Conservation (phyloP, 768 basidiomycete species). For the Amanita jacksonii region DNA sequence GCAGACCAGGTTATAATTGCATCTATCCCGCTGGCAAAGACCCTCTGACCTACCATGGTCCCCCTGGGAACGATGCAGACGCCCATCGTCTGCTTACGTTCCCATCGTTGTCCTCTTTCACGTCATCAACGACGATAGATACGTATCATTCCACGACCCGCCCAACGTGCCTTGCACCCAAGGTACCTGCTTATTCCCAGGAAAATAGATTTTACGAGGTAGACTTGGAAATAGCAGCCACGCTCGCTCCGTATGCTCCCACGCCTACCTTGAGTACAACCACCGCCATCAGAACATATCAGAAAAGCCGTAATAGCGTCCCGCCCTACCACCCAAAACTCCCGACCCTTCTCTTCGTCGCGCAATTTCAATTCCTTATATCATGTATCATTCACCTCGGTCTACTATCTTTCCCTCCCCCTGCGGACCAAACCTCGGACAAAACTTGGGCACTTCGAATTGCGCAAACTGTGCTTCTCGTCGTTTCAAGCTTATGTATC, state of each 20-base stretch:
- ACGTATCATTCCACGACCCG: too few species aligned
- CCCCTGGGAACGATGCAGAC: background rate
- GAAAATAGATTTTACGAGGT: background rate
- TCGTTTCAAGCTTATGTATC: slow-evolving; percentile 1
- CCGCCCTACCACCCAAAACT: background rate
- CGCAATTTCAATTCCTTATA: slow-evolving; percentile 6
- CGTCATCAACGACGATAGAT: background rate
- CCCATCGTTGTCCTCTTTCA: background rate
- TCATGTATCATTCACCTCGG: background rate
- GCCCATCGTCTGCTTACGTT: background rate
- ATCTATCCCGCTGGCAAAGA: background rate
- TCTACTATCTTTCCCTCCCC: background rate
- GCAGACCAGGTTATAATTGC: too few species aligned
- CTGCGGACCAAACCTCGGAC: background rate
- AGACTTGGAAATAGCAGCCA: background rate
- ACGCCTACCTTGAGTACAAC: too few species aligned
- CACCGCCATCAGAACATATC: too few species aligned
- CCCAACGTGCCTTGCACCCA: background rate
- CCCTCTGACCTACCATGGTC: background rate
- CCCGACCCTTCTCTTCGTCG: background rate
- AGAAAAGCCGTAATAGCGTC: background rate
- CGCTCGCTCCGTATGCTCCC: too few species aligned
- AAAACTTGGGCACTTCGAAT: background rate
- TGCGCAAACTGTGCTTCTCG: background rate
- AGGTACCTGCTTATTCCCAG: background rate